A percentile compares a stretch with the other conserved stretches of the same genome.
These are phyloP conservation scores for Solanum hybrid DNA, from an alignment of 305 asterid genomes.

Conservation along the genomic window DNA sequence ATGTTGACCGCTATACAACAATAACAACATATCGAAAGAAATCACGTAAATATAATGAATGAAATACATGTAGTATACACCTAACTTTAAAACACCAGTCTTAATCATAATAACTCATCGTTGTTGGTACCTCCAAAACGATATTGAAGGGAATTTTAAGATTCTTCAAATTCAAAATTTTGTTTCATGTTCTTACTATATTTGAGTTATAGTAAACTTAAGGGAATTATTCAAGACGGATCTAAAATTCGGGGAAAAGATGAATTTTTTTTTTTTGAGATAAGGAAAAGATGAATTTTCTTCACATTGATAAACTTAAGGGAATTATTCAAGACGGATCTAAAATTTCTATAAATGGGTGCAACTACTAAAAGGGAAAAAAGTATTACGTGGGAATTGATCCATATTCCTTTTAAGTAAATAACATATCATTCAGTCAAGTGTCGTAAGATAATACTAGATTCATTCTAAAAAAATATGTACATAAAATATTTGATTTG, in stretches of 20 bases:
- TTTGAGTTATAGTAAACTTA: background rate
- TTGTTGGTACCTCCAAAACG: background rate
- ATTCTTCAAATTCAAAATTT: background rate
- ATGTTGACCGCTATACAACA: background rate
- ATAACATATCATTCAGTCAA: background rate
- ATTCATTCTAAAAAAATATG: too few relatives aligned
- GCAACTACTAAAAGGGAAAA: background rate
- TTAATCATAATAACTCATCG: background rate
- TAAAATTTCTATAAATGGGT: background rate
- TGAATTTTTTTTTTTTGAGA: too few relatives aligned
- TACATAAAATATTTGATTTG: background rate
- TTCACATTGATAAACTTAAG: background rate
- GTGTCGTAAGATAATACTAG: background rate
- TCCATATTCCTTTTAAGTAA: background rate
- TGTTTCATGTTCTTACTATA: background rate
- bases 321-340: background rate
- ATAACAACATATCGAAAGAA: background rate
- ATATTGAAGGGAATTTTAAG: background rate
- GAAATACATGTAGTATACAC: background rate
- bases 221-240: background rate
- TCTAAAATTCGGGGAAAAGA: background rate
- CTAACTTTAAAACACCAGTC: background rate
- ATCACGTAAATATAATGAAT: background rate
- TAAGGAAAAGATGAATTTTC: background rate
- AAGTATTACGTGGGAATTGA: background rate